phyloP scores from a whole-genome alignment of 495 filamentous ascomycete species.

The Peziza echinospora region DNA sequence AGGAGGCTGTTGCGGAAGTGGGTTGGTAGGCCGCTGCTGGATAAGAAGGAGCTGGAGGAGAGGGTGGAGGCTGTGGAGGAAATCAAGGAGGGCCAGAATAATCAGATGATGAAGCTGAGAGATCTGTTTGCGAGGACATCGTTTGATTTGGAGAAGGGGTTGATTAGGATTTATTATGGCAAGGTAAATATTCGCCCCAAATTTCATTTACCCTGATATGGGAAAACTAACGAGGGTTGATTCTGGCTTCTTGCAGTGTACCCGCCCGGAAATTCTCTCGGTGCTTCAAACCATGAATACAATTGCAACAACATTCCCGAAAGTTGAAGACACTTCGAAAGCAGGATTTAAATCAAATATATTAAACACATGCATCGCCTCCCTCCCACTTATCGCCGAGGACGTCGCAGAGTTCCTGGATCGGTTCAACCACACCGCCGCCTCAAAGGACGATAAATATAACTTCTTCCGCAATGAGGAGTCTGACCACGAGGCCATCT shows the following conservation, averaged over 20 bases:
- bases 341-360: constrained; percentile 52
- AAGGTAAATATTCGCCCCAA: too few relatives aligned
- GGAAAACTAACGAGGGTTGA: neutral
- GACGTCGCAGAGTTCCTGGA: constrained; percentile 54
- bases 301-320: constrained; percentile 51
- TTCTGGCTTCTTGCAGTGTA: constrained; percentile 35
- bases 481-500: constrained; percentile 33
- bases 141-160: constrained; percentile 69
- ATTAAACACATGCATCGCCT: constrained; percentile 49
- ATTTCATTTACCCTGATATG: neutral
- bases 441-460: constrained; percentile 76
- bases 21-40: constrained; percentile 80
- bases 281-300: constrained; percentile 67
- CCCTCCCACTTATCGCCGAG: constrained; percentile 52
- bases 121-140: constrained; percentile 46
- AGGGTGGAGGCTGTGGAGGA: constrained; percentile 81
- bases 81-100: constrained; percentile 42
- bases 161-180: constrained; percentile 92
- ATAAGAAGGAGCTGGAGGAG: constrained; percentile 54
- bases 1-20: constrained; percentile 76
- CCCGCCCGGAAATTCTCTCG: constrained; percentile 67
- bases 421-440: constrained; percentile 67
- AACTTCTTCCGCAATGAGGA: constrained; percentile 77
- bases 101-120: constrained; percentile 49
- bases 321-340: constrained; percentile 40